Evolutionary conservation across 1,284 basidiomycete genomes (phyloP), one percentile per base, ranked within the genome.

Genomic region (Papiliotrema fonsecae): DNA sequence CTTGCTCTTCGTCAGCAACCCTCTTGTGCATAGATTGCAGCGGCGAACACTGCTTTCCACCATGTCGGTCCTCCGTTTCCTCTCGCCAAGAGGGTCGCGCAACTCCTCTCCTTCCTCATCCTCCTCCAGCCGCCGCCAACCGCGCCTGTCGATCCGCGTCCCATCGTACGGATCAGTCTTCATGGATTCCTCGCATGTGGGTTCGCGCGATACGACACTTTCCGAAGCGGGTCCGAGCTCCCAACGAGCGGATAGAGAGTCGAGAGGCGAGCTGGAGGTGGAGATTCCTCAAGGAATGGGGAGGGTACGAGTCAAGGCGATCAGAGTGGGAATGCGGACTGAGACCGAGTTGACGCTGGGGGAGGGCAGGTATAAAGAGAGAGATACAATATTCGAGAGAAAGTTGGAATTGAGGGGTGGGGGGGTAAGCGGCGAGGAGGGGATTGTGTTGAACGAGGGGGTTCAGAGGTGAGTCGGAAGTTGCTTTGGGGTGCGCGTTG

Each of bases 311-410:
- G 48, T 51, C 39, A 54, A 51, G 27, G 35, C 44, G 7, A 51
- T 62, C 21, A 32, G 47, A 13, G 61, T 60, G 7, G 58, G 57
- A 24, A 41, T 57, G 39, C 37, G 49, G 46, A 53, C 59, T 19
- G 49, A 22, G n/a, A 42, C 31, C 4, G 36, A 42, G 28, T 40
- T 62, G 22, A 52, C 56, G 30, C 45, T 62, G 48, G 46, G 54
- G 5, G 43, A 45, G 4, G 43, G n/a, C 2, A 47, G 57, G 14
- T 47, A 43, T 18, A 50, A 49, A 48, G 60, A 62, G 48, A 54
- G 52, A 45, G 60, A 62, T 48, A 35, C 44, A 26, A 56, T 60
- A 11, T 60, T 62, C 32, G 50, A 62, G 46, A 39, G 60, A 13
- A 55, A 47, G 24, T 48, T 55, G 6, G 60, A 62, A 41, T 39